Base-by-base conservation (phyloP, 2,329 filamentous ascomycete species). In the Diaporthe ilicicola region DNA sequence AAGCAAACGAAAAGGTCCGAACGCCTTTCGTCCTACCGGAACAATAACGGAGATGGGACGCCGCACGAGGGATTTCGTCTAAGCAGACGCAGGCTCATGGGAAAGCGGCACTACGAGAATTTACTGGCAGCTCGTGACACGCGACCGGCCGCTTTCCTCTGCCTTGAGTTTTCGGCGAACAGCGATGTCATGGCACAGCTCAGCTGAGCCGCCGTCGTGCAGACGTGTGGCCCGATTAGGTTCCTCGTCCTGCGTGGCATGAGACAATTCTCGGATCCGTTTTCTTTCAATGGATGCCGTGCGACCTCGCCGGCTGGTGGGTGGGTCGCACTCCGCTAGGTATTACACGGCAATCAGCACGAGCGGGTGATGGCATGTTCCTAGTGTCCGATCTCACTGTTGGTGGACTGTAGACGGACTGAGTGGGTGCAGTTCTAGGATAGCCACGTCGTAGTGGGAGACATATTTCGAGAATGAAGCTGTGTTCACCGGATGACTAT, bases 271-370 rank as follows among this genome's bases (percentile, higher is more conserved):
- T 37, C 48, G 51, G 39, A 27, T 56, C 65, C 51, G 51, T 56
- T 48, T 56, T 48, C 65, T 55, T 22, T 56, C 51, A 56, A 48
- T 37, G n/a, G 13, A 56, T 56, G 65, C 29, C 15, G 65, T 67
- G 29, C 48, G n/a, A 48, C 65, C 39, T 46, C 4, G n/a, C n/a
- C 15, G 29, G 19, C n/a, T 56, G 39, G 29, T 39, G 27, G 7
- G 8, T 9, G 12, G n/a, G 44, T 37, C 37, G 27, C 1, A 64
- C 59, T 13, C 27, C 37, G 13, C 44, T 5, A 24, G n/a, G 59
- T 64, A 42, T 50, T 29, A 50, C n/a, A n/a, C 44, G 19, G 59
- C 59, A 50, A 64, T 56, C 65, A 67, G 65, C 24, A 34, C 15
- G 51, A 17, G 27, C 44, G 59, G 59, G n/a, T 67, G 64, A 22